These are phyloP conservation scores for Populus davidiana DNA, from an alignment of 345 rosid genomes.

Conservation along the genomic window DNA sequence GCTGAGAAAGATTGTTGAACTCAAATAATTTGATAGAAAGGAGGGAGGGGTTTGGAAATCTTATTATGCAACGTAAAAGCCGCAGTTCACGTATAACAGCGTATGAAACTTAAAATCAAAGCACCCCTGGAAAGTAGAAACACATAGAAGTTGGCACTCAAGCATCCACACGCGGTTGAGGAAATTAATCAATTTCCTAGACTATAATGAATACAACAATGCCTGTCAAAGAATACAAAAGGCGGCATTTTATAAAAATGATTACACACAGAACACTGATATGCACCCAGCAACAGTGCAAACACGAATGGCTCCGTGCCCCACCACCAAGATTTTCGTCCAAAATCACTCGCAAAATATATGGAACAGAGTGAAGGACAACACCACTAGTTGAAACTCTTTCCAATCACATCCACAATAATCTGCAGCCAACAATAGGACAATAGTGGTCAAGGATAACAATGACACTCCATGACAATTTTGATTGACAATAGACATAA, in stretches of 20 bases:
- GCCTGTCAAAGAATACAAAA: neutral
- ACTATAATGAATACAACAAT: neutral
- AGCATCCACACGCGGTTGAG: neutral
- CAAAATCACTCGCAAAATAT: neutral
- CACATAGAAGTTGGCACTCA: neutral
- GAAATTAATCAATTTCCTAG: neutral
- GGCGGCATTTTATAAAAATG: neutral
- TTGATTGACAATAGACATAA: neutral
- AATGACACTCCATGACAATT: neutral
- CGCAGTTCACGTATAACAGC: neutral
- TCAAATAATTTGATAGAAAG: neutral
- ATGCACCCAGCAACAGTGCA: constrained; percentile 2
- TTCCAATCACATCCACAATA: neutral
- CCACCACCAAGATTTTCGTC: neutral
- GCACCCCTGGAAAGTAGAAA: neutral
- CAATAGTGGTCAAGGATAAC: constrained; percentile 1
- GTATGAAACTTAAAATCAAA: neutral
- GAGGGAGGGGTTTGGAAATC: neutral
- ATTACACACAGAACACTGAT: neutral
- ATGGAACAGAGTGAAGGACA: neutral
- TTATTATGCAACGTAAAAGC: neutral
- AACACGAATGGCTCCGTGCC: neutral
- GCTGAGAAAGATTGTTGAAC: neutral
- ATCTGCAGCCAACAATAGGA: neutral
- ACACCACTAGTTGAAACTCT: neutral